These are phyloP conservation scores for Pseudocercospora cruenta DNA, from an alignment of 2,329 filamentous ascomycete species.

Conservation along the genomic window DNA sequence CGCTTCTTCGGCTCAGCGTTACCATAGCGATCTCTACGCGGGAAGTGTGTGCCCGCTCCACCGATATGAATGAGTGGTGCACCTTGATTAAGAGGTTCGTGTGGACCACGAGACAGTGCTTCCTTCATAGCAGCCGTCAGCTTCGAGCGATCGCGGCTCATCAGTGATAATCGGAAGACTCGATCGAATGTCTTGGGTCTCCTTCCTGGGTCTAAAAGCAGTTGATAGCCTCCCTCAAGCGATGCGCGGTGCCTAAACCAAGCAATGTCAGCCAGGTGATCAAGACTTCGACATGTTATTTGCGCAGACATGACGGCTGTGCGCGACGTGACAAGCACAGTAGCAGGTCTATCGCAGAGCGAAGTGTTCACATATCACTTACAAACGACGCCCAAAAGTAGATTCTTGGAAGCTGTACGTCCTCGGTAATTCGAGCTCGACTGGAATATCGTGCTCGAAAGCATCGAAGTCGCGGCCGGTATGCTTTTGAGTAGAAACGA, in stretches of 20 bases:
- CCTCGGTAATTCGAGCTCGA: conserved; percentile 41
- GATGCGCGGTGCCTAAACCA: conserved; percentile 58
- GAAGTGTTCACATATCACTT: not conserved
- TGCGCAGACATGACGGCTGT: not conserved
- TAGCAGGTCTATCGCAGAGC: not conserved
- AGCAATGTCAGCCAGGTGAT: not conserved
- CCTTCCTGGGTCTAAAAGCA: conserved; percentile 57
- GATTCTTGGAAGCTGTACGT: conserved; percentile 67
- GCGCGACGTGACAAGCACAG: not conserved
- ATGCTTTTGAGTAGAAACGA: not conserved
- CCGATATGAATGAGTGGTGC: conserved; percentile 69
- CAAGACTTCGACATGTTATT: too few relatives aligned
- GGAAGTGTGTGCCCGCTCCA: conserved; percentile 68
- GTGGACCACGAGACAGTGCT: conserved; percentile 43
- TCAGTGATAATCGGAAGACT: conserved; percentile 33
- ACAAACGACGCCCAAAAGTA: conserved; percentile 70
- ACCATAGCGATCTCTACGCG: conserved; percentile 50
- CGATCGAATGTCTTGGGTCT: conserved; percentile 29
- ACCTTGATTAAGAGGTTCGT: conserved; percentile 61
- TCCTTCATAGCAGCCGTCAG: conserved; percentile 41
- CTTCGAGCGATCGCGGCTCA: conserved; percentile 26
- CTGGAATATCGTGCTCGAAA: conserved; percentile 19
- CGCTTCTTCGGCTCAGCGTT: conserved; percentile 55
- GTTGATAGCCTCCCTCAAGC: conserved; percentile 63
- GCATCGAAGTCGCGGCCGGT: conserved; percentile 9